Evolutionary conservation across 2,329 filamentous ascomycete genomes (phyloP).

Genomic region (Scortechinia acanthostroma): DNA sequence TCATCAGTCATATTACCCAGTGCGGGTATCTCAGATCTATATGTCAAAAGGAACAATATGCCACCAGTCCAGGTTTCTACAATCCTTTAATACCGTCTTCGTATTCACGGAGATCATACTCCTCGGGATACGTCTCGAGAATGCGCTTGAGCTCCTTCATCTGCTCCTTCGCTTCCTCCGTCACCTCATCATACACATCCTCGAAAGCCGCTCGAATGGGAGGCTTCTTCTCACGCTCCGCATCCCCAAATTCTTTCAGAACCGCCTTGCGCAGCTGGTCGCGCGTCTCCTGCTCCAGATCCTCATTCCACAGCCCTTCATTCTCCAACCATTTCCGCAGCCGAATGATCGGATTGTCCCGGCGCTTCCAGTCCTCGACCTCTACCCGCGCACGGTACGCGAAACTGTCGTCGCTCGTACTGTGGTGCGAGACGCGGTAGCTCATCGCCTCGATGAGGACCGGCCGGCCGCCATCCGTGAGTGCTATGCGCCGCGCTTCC

Average conservation of each 20-base stretch:
- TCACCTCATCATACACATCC: constrained; percentile 83
- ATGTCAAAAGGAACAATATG: too few relatives aligned
- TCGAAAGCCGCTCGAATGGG: constrained; percentile 69
- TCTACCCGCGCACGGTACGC: constrained; percentile 89
- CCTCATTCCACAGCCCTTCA: constrained; percentile 76
- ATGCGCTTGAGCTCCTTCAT: constrained; percentile 71
- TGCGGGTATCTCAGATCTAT: too few relatives aligned
- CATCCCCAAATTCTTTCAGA: constrained; percentile 75
- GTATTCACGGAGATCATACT: constrained; percentile 77
- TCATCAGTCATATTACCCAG: too few relatives aligned
- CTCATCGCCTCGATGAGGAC: constrained; percentile 93
- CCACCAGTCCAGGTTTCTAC: too few relatives aligned
- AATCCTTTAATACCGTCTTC: constrained; percentile 68
- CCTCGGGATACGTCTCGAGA: constrained; percentile 77
- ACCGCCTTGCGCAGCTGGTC: constrained; percentile 66
- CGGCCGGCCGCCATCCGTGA: constrained; percentile 73
- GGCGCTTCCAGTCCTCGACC: constrained; percentile 86
- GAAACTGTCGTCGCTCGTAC: constrained; percentile 92
- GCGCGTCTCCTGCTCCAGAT: constrained; percentile 68
- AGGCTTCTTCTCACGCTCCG: constrained; percentile 75
- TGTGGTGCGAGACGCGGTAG: constrained; percentile 96
- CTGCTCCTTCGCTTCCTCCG: constrained; percentile 70
- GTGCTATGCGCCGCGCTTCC: constrained; percentile 69
- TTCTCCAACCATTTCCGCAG: constrained; percentile 86
- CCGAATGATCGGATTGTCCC: constrained; percentile 81